A percentile compares a stretch with the other conserved stretches of the same genome.
Evolutionary conservation across 352 stramenopile species (phyloP).

Genomic region (Phytophthora crassamura): DNA sequence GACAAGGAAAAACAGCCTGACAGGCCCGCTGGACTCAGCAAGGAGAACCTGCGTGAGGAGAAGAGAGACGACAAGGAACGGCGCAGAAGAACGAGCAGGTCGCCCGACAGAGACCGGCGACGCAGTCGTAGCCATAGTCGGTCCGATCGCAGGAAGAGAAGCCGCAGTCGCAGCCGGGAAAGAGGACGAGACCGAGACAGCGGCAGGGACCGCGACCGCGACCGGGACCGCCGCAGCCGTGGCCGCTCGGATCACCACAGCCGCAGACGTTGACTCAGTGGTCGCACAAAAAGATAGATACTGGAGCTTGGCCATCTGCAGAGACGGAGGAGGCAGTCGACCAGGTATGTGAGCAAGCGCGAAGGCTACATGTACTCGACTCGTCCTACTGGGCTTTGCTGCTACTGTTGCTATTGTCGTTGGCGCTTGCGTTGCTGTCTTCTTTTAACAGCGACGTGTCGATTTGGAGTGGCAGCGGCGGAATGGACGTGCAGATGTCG

Average conservation of each 20-base stretch:
- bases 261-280: constrained; percentile 34
- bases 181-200: constrained; percentile 14
- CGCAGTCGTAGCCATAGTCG: constrained; percentile 19
- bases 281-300: constrained; percentile 30
- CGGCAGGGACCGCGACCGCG: constrained; percentile 28
- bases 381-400: constrained; percentile 21
- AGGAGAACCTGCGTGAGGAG: constrained; percentile 3
- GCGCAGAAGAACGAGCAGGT: constrained; percentile 7
- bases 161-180: constrained; percentile 20
- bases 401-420: constrained; percentile 12
- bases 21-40: constrained; percentile 22
- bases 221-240: constrained; percentile 27
- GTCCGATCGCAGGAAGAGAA: not conserved
- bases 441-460: constrained; percentile 71
- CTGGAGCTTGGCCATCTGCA: constrained; percentile 10
- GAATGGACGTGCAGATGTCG: constrained; percentile 68
- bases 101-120: constrained; percentile 14
- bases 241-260: constrained; percentile 33
- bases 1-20: constrained; percentile 12
- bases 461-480: constrained; percentile 66
- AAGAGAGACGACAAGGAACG: constrained; percentile 23
- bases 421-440: constrained; percentile 24
- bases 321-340: not conserved
- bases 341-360: constrained; percentile 24
- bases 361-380: constrained; percentile 13